A percentile compares a stretch with the other conserved stretches of the same genome.
Evolutionary conservation across 257 asterid species (phyloP).

Genomic region (Penstemon barbatus): DNA sequence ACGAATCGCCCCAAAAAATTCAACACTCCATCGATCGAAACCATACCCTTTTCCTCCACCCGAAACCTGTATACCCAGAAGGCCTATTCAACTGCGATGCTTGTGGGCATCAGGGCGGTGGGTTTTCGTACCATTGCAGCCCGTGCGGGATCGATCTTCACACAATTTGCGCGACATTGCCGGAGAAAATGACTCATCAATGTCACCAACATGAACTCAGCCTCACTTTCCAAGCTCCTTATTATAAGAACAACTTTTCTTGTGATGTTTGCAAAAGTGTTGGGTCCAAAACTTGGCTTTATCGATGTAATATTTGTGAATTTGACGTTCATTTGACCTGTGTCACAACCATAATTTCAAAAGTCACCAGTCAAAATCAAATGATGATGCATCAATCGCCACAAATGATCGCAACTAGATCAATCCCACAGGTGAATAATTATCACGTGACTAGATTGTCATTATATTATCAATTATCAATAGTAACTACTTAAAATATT

Average conservation of each 20-base stretch:
- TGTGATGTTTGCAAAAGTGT: constrained; percentile 48
- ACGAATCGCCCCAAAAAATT: constrained; percentile 50
- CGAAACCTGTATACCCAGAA: constrained; percentile 40
- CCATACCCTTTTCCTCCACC: constrained; percentile 42
- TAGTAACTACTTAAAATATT: too few relatives aligned
- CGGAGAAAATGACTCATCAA: constrained; percentile 27
- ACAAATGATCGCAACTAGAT: too few relatives aligned
- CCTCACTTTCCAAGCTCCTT: constrained; percentile 45
- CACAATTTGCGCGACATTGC: constrained; percentile 46
- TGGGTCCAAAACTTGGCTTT: constrained; percentile 54
- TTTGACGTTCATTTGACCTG: constrained; percentile 69
- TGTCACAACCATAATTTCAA: neutral
- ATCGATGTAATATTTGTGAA: constrained; percentile 48
- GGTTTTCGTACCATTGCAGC: constrained; percentile 54
- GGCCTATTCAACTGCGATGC: constrained; percentile 54
- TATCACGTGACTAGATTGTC: too few relatives aligned
- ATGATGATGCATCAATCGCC: too few relatives aligned
- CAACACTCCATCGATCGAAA: constrained; percentile 50
- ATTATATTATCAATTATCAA: too few relatives aligned
- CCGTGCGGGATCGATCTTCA: constrained; percentile 55
- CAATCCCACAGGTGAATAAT: too few relatives aligned
- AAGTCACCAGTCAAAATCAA: too few relatives aligned
- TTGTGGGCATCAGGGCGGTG: constrained; percentile 37
- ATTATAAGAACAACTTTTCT: constrained; percentile 31
- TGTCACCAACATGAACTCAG: constrained; percentile 47